Evolutionary conservation across 106 monocot genomes (phyloP).

Genomic region (Acorus calamus): DNA sequence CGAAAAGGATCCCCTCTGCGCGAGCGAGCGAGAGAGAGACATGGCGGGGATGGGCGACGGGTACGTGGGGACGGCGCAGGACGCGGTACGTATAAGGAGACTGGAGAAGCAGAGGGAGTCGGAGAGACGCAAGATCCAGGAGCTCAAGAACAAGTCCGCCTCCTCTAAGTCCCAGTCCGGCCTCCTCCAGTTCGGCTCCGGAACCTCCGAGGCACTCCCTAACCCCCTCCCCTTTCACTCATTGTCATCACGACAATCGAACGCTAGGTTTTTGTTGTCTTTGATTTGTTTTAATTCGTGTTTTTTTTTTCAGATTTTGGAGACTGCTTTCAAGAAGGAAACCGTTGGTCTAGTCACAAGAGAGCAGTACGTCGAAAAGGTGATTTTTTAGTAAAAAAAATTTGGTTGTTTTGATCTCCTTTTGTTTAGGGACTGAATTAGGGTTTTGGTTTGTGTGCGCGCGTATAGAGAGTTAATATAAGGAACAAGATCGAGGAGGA

Average conservation of each 20-base stretch:
- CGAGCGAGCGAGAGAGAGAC: no score
- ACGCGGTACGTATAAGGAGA: constrained; percentile 86
- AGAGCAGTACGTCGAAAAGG: constrained; percentile 99
- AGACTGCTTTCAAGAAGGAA: constrained; percentile 99
- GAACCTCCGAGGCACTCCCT: constrained; percentile 75
- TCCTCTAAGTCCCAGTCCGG: constrained; percentile 61
- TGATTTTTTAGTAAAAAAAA: constrained; percentile 4
- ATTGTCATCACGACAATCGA: not conserved
- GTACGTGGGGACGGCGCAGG: constrained; percentile 95
- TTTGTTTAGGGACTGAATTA: not conserved
- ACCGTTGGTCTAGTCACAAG: constrained; percentile 95
- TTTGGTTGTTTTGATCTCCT: not conserved
- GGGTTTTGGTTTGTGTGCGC: constrained; percentile 4
- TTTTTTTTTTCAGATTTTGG: constrained; percentile 70
- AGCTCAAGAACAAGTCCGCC: constrained; percentile 89
- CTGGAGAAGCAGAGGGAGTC: constrained; percentile 98
- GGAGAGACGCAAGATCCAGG: constrained; percentile 87
- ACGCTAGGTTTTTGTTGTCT: not conserved
- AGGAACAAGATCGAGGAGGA: constrained; percentile 96
- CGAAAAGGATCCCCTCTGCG: no score
- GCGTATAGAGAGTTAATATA: constrained; percentile 77
- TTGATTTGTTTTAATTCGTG: not conserved
- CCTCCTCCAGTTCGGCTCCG: constrained; percentile 97
- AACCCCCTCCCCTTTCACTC: not conserved
- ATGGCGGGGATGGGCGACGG: constrained; percentile 99